Evolutionary conservation across 2,329 filamentous ascomycete species (phyloP), one percentile per base, ranked within the genome.

Genomic region (Hypoxylon sp.): DNA sequence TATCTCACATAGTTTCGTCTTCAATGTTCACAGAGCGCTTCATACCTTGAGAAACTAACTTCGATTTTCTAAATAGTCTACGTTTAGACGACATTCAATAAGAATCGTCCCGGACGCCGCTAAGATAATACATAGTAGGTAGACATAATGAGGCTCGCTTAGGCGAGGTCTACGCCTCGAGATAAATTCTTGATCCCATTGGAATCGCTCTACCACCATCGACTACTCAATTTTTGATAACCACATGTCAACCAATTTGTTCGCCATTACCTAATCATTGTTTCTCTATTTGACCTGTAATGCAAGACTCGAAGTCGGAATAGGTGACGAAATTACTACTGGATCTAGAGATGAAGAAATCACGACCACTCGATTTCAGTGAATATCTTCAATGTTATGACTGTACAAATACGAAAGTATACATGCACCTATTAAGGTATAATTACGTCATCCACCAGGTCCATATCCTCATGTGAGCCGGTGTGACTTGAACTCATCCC

Each of bases 361-460:
- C 9, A 47, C 12, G 11, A 45, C 16, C 3, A 7, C 2, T 16
- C 16, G 16, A 51, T 51, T 32, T 32, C n/a, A 12, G 14, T 29
- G 16, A 34, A 21, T 6, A 34, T 14, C 25, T 27, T 6, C 25
- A 27, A 3, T 27, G 25, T 37, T 30, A 14, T 41, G 11, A 30
- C 41, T 3, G 29, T 39, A 21, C 5, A 41, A 9, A 29, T 39
- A 54, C 19, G 30, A 14, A 51, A 55, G n/a, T 41, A 57, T 53
- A 23, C 29, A 14, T 12, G 11, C 45, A 2, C 1, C 5, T 14
- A 12, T 29, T 27, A 11, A 48, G 23, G 27, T 45, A 51, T 21
- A 7, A 37, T 54, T 47, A 54, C 55, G 61, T 60, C 50, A 60
- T 60, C 55, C 14, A n/a, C n/a, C n/a, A n/a, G 25, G 12, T 11